phyloP scores from a whole-genome alignment of 169 alveolate species.

The Babesia microti region DNA sequence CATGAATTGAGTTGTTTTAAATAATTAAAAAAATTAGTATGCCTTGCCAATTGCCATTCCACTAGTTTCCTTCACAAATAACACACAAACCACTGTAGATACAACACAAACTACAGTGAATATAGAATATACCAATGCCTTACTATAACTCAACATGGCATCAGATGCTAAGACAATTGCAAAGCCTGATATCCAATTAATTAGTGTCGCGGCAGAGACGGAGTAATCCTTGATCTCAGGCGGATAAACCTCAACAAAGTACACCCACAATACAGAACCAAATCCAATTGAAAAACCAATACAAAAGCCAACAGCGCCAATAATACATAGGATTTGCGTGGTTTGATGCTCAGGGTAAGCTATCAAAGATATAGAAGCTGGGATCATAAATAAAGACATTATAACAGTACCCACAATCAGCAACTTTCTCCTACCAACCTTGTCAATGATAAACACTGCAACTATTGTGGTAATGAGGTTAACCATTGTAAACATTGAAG shows the following conservation, averaged over 20 bases:
- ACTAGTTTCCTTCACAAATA: conserved; percentile 68
- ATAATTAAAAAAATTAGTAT: too few relatives aligned
- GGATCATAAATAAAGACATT: conserved; percentile 33
- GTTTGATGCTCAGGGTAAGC: conserved; percentile 1
- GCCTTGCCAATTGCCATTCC: conserved; percentile 65
- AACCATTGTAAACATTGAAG: conserved; percentile 40
- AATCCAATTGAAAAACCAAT: conserved; percentile 66
- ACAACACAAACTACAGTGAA: conserved; percentile 50
- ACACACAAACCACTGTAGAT: conserved; percentile 36
- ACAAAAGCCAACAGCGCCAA: conserved; percentile 55
- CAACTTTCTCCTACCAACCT: conserved; percentile 64
- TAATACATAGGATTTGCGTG: conserved; percentile 24
- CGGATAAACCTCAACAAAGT: conserved; percentile 69
- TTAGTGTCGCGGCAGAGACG: conserved; percentile 54
- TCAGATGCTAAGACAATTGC: conserved; percentile 63
- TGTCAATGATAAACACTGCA: conserved; percentile 54
- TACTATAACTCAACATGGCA: conserved; percentile 41
- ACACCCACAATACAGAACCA: conserved; percentile 77
- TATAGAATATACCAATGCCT: conserved; percentile 44
- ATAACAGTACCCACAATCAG: conserved; percentile 49
- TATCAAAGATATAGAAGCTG: conserved; percentile 49
- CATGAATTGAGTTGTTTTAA: conserved; percentile 1
- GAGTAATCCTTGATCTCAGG: conserved; percentile 70
- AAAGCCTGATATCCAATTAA: conserved; percentile 67
- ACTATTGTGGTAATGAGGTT: conserved; percentile 53